phyloP scores from a whole-genome alignment of 2,329 filamentous ascomycete genomes.

The Sclerotinia minor region DNA sequence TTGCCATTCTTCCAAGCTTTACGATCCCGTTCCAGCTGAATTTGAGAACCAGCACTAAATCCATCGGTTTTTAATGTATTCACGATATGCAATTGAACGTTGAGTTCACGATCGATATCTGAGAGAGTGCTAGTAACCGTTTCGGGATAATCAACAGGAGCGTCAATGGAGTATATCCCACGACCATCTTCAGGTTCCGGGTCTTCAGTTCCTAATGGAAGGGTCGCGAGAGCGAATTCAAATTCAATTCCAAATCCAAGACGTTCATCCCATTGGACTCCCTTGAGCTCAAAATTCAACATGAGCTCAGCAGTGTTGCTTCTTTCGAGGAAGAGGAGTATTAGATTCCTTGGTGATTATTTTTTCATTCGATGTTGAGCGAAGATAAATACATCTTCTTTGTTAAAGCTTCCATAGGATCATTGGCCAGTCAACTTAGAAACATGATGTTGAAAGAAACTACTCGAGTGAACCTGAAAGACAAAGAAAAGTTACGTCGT shows the following conservation, averaged over 20 bases:
- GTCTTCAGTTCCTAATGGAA: constrained; percentile 18
- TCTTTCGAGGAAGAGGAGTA: neutral
- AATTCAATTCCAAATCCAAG: constrained; percentile 36
- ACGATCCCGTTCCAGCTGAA: constrained; percentile 3
- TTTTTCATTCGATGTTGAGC: neutral
- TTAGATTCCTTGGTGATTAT: neutral
- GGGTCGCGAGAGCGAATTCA: constrained; percentile 31
- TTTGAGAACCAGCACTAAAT: constrained; percentile 20
- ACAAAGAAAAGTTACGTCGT: neutral
- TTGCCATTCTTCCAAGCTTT: constrained; percentile 3
- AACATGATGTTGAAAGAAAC: neutral
- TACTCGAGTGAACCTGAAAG: too few relatives aligned
- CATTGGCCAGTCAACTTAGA: neutral
- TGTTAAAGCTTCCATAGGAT: neutral
- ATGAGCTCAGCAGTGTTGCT: neutral
- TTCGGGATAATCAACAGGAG: neutral
- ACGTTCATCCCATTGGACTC: constrained; percentile 10
- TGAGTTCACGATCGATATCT: constrained; percentile 11
- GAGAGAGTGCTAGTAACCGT: neutral
- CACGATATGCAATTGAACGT: constrained; percentile 21
- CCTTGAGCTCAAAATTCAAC: constrained; percentile 11
- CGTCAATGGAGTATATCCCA: constrained; percentile 14
- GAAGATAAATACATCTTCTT: neutral
- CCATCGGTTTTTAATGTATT: neutral
- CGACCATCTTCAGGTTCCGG: constrained; percentile 24